Evolutionary conservation across 2,329 filamentous ascomycete species (phyloP), one percentile per base, ranked within the genome.

Genomic region (Diaporthe vaccinii): DNA sequence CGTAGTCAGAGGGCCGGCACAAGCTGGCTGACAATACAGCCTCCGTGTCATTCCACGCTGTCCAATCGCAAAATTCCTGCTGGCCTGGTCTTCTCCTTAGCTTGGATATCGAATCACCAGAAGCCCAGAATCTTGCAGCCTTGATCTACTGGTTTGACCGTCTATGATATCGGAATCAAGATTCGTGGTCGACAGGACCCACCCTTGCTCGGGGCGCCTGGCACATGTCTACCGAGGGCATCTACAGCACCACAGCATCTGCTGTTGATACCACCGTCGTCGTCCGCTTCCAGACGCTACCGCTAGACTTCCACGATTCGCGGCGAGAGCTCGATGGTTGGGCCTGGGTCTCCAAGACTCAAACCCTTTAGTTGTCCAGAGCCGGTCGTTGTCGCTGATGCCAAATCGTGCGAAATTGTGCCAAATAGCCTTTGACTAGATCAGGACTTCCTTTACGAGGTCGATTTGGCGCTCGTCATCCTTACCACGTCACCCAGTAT

Each of bases 1-100:
- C 65, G 39, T 51, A 69, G 49, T 51, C 46, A 39, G 58, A 76
- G 73, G 75, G 73, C 69, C 36, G 65, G 49, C 65, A 75, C 69
- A 70, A 46, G 73, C 73, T 69, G 65, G 65, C 65, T 76, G 75
- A 75, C 34, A 76, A 67, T 36, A 62, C 69, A 76, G 75, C 75
- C 75, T 75, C 73, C 75, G 75, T 75, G 53, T 51, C 61, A 51
- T 53, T 69, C 73, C 59, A 8, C 34, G 14, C 34, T 39, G 65
- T 39, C 65, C 65, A 69, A 69, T 69, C 65, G 65, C 65, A 69
- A 69, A 69, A 69, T 69, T 69, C 65, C 22, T 69, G 34, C 31
- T 25, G 46, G 49, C 9, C 34, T 41, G n/a, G 65, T 53, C 65
- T 25, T 69, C 44, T 55, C n/a, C 15, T 55, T 69, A 69, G 65